These are phyloP conservation scores for Hypoxylon lienhwacheense DNA, from an alignment of 495 filamentous ascomycete genomes.

Conservation along the genomic window DNA sequence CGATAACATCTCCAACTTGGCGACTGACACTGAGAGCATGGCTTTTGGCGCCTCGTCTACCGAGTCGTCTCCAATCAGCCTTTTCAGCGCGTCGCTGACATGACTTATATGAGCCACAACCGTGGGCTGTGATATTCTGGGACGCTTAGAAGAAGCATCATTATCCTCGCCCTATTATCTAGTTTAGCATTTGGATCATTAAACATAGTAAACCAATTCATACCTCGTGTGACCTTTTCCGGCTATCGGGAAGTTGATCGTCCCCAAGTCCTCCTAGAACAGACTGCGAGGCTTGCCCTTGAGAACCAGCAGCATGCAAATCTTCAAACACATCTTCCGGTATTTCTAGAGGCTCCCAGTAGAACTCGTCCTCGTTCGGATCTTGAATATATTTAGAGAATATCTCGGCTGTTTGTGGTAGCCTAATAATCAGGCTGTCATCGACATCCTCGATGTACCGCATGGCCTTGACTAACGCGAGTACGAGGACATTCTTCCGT, in stretches of 20 bases:
- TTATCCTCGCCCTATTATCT: slow-evolving; percentile 34
- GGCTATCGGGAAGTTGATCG: slow-evolving; percentile 20
- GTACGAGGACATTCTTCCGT: slow-evolving; percentile 45
- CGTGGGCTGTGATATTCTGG: slow-evolving; percentile 33
- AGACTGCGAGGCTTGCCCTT: slow-evolving; percentile 11
- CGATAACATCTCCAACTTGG: slow-evolving; percentile 43
- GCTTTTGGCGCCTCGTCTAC: slow-evolving; percentile 10
- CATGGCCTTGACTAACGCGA: slow-evolving; percentile 38
- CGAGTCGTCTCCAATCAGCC: slow-evolving; percentile 27
- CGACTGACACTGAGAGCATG: slow-evolving; percentile 34
- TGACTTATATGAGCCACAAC: slow-evolving; percentile 25
- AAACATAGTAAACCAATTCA: slow-evolving; percentile 19
- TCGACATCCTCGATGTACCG: slow-evolving; percentile 39
- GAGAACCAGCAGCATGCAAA: slow-evolving; percentile 26
- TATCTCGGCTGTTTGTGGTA: slow-evolving; percentile 39
- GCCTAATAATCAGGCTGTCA: slow-evolving; percentile 19
- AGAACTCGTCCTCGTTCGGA: slow-evolving; percentile 36
- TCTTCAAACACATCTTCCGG: slow-evolving; percentile 45
- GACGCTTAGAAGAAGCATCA: slow-evolving; percentile 29
- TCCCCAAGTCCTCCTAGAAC: slow-evolving; percentile 2
- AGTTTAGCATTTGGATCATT: slow-evolving; percentile 14
- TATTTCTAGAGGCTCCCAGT: slow-evolving; percentile 41
- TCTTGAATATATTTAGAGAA: slow-evolving; percentile 43
- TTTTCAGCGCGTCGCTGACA: slow-evolving; percentile 32
- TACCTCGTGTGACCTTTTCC: slow-evolving; percentile 45